Evolutionary conservation across 805 yeast genomes (phyloP).

Genomic region (Yarrowia sp.): DNA sequence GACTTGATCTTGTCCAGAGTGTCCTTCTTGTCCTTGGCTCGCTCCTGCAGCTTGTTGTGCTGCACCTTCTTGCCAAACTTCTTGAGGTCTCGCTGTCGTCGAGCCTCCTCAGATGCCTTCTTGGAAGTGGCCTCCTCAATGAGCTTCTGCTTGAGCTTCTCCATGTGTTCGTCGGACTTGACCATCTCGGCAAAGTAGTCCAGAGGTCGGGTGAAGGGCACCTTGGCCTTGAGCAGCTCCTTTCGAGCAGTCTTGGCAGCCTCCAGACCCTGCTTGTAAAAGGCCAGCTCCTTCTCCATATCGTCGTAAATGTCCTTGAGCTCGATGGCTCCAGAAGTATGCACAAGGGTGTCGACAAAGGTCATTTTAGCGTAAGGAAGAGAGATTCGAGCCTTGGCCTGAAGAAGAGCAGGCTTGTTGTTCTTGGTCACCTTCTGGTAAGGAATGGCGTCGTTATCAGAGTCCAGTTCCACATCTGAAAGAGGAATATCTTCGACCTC

Average conservation of each 20-base stretch:
- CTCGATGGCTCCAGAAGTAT: constrained; percentile 64
- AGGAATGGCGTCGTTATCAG: constrained; percentile 93
- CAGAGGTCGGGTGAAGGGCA: constrained; percentile 87
- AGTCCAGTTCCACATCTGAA: constrained; percentile 87
- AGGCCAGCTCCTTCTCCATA: constrained; percentile 90
- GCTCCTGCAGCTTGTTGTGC: constrained; percentile 84
- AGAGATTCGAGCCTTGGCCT: constrained; percentile 35
- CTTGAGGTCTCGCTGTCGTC: constrained; percentile 90
- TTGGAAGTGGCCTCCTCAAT: constrained; percentile 65
- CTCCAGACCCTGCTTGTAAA: constrained; percentile 87
- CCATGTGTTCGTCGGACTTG: constrained; percentile 98
- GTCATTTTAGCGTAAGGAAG: constrained; percentile 60
- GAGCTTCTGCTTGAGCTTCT: constrained; percentile 76
- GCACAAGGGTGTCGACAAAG: constrained; percentile 60
- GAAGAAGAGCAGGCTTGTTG: constrained; percentile 66
- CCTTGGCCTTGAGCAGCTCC: constrained; percentile 57
- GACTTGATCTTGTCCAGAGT: constrained; percentile 85
- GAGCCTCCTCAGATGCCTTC: constrained; percentile 89
- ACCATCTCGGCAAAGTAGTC: constrained; percentile 99
- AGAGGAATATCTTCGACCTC: constrained; percentile 82
- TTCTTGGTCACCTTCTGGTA: constrained; percentile 85
- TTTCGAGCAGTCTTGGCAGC: constrained; percentile 76
- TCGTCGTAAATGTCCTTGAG: constrained; percentile 86
- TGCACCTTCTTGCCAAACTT: constrained; percentile 97
- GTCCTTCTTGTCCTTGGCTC: constrained; percentile 89